Percentiles rank a stretch among this genome's conserved stretches.
These are phyloP conservation scores for Trametes villosa DNA, from an alignment of 768 basidiomycete genomes.

Conservation along the genomic window DNA sequence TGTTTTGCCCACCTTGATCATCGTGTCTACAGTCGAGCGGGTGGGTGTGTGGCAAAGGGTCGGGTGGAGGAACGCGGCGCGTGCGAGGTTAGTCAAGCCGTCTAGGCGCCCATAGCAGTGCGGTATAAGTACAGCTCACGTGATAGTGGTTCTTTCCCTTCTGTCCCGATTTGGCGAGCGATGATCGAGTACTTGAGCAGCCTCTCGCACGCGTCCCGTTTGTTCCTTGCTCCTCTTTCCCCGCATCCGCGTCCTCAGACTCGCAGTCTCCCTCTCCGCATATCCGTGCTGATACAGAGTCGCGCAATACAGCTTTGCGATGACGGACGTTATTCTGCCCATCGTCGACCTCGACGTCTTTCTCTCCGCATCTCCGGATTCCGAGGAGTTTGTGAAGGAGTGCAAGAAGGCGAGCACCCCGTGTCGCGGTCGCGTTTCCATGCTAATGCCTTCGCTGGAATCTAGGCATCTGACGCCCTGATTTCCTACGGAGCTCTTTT, in stretches of 20 bases:
- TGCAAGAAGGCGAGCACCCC: constrained; percentile 59
- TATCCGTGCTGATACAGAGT: not conserved
- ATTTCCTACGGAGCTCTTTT: constrained; percentile 87
- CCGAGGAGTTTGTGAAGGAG: constrained; percentile 57
- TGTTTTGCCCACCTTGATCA: constrained; percentile 20
- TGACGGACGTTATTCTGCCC: constrained; percentile 59
- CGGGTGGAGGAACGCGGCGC: constrained; percentile 10
- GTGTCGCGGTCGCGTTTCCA: not conserved
- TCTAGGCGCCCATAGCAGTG: constrained; percentile 12
- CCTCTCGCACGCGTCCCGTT: not conserved
- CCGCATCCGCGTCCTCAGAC: not conserved
- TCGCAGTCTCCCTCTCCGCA: not conserved
- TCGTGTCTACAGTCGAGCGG: constrained; percentile 9
- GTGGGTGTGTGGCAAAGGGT: constrained; percentile 3
- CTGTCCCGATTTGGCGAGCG: constrained; percentile 6
- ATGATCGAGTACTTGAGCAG: constrained; percentile 1
- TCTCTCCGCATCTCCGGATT: constrained; percentile 47
- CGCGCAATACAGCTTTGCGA: too few species aligned
- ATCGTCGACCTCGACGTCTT: constrained; percentile 81
- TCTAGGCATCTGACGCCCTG: constrained; percentile 78
- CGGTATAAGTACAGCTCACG: constrained; percentile 7
- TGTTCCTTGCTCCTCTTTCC: not conserved
- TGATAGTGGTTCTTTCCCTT: not conserved
- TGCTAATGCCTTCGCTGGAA: not conserved
- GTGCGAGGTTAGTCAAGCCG: constrained; percentile 22